Evolutionary conservation across 2,329 filamentous ascomycete genomes (phyloP), one percentile per base, ranked within the genome.

Genomic region (Amphichorda felina): DNA sequence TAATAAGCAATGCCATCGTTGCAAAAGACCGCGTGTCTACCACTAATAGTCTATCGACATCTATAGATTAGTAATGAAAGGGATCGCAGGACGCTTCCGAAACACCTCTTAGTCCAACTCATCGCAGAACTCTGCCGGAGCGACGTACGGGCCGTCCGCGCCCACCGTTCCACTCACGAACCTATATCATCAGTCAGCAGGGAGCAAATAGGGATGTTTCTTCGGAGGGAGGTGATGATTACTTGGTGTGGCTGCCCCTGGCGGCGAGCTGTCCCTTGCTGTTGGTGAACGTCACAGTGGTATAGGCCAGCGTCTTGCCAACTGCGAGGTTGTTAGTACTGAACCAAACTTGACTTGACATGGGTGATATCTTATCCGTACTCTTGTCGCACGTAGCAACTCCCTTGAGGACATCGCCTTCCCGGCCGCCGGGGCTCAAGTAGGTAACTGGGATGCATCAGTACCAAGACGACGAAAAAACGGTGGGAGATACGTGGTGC

Each of bases 211-310:
- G 14, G 14, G 13, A n/a, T 33, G 10, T 16, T 9, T 29, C 17
- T 26, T 8, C n/a, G 14, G 14, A 8, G 21, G 16, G 22, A n/a
- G 36, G 14, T 6, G 9, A 7, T 24, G 43, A 64, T 50, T 46
- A 78, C 75, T 80, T 80, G 11, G 75, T 80, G 47, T 80, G 75
- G 43, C 74, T 79, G 30, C 75, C 75, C 32, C 75, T 57, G 1
- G 75, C 75, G 9, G 72, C 68, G 4, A 79, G 49, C 30, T 79
- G 65, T 5, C 73, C 74, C 40, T 74, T 68, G 34, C 54, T 55
- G 41, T 79, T 78, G 35, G 55, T 66, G 42, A 80, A 80, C 0
- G 66, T 64, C 13, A 80, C 60, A 0, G 65, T 68, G 0, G 76
- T 80, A 43, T 66, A 80, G 5, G 75, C 76, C 5, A 80, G 52